A percentile compares a stretch with the other conserved stretches of the same genome.
Conservation (phyloP, 2,329 filamentous ascomycete genomes). For the Leptographium radiaticola region DNA sequence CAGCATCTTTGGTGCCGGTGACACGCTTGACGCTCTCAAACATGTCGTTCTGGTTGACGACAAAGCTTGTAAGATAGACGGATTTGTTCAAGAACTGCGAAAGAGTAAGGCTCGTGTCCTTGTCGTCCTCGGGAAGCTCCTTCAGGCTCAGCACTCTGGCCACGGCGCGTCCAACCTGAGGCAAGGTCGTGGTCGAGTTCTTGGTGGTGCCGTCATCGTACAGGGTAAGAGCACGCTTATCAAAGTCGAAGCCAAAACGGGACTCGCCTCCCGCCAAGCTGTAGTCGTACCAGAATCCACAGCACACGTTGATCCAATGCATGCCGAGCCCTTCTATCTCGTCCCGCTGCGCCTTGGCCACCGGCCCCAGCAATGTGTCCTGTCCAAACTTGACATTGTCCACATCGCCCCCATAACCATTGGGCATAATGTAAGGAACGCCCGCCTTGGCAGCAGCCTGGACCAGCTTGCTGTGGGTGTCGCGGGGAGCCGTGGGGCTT, state of each 20-base stretch:
- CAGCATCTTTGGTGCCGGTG: constrained; percentile 36
- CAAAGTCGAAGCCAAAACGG: constrained; percentile 36
- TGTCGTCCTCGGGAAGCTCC: constrained; percentile 25
- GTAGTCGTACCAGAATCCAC: constrained; percentile 41
- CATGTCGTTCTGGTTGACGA: constrained; percentile 48
- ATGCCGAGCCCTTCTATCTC: background rate
- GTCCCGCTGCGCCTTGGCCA: constrained; percentile 19
- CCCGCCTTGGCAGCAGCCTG: constrained; percentile 40
- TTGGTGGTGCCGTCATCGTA: constrained; percentile 42
- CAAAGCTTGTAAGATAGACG: constrained; percentile 44
- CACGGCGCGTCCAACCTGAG: constrained; percentile 40
- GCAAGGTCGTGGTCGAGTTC: constrained; percentile 44
- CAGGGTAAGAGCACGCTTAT: constrained; percentile 25
- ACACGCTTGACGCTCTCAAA: constrained; percentile 44
- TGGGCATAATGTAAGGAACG: constrained; percentile 43
- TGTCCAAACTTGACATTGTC: constrained; percentile 17
- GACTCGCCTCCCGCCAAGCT: constrained; percentile 22
- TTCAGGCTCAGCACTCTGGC: constrained; percentile 32
- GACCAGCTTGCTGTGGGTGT: constrained; percentile 35
- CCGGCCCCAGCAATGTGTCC: constrained; percentile 25
- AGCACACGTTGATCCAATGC: constrained; percentile 23
- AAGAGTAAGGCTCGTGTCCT: constrained; percentile 21
- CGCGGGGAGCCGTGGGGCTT: constrained; percentile 24
- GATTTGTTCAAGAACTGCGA: constrained; percentile 21
- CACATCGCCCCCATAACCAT: constrained; percentile 30